Base-by-base conservation (phyloP, 768 basidiomycete species). In the Sutorius australiensis region DNA sequence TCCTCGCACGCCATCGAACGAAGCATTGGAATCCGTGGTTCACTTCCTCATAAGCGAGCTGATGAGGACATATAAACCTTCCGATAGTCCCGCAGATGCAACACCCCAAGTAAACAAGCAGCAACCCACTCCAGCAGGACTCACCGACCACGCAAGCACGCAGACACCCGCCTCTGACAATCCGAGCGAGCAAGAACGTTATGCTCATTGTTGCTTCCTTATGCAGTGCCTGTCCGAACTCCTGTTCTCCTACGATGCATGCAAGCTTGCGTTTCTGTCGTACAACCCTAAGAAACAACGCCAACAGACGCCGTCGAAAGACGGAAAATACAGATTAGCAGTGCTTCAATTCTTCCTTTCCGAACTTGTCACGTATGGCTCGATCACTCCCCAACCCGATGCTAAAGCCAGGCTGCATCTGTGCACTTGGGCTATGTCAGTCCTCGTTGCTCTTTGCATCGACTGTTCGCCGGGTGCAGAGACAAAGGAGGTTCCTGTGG, bases 151-250 rank as follows among this genome's bases (percentile, higher is more conserved):
- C 43, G 51, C 61, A 30, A 57, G 59, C 24, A n/a, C 57, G 21
- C 55, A 60, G 45, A 40, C 49, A 46, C 33, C 65, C 7, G 45
- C 48, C 14, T 40, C 50, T n/a, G 68, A 57, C 32, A 36, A 33
- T 11, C 33, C 51, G 50, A 55, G 51, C 45, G 61, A 64, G 42
- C 62, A 61, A 51, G 62, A 72, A 27, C 67, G 63, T 17, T 72
- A 73, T 50, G 75, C 72, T 70, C 90, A 89, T 61, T 75, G 80
- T 14, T 89, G 86, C 63, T 92, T 95, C 78, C 72, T 92, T 57
- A 92, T 95, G 87, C 90, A 94, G 66, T 88, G 85, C 59, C 75
- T 98, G 42, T 91, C 93, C 3, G 97, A 99, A 71, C 75, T 98
- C 10, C 72, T 97, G 12, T 92, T 95, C 55, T 98, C 93, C 12